Conservation (phyloP, 495 filamentous ascomycete genomes). For the Choiromyces venosus region DNA sequence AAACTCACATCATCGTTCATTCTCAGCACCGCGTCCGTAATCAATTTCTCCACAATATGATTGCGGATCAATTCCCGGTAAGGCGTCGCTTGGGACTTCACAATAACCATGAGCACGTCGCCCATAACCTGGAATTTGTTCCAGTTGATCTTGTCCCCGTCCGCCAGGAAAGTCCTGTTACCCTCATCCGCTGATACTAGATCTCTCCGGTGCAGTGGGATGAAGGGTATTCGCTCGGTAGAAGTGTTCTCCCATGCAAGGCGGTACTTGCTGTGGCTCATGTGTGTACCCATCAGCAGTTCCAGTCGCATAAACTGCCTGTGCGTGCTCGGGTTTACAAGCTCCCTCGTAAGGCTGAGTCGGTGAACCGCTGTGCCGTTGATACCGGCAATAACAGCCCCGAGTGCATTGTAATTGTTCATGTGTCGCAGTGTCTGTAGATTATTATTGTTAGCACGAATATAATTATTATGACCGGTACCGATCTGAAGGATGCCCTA, state of each 20-base stretch:
- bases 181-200: constrained; percentile 88
- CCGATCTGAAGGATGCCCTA: constrained; percentile 34
- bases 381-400: constrained; percentile 87
- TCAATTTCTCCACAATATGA: constrained; percentile 36
- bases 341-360: constrained; percentile 70
- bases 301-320: constrained; percentile 83
- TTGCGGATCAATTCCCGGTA: constrained; percentile 59
- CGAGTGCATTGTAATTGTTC: constrained; percentile 96
- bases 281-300: constrained; percentile 85
- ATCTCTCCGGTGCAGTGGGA: constrained; percentile 85
- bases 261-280: constrained; percentile 88
- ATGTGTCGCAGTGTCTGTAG: constrained; percentile 69
- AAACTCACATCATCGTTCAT: constrained; percentile 42
- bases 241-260: constrained; percentile 95
- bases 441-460: constrained; percentile 17
- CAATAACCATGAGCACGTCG: constrained; percentile 81
- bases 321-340: constrained; percentile 62
- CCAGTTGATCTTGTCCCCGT: constrained; percentile 83
- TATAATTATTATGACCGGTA: background rate
- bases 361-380: constrained; percentile 82
- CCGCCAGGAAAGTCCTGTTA: constrained; percentile 77
- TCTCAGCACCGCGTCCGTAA: constrained; percentile 34
- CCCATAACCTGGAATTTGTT: constrained; percentile 96
- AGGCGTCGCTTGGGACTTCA: constrained; percentile 79
- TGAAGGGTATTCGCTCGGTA: constrained; percentile 81